Base-by-base conservation (phyloP, 1,284 basidiomycete genomes). In the Heterobasidion irregulare region DNA sequence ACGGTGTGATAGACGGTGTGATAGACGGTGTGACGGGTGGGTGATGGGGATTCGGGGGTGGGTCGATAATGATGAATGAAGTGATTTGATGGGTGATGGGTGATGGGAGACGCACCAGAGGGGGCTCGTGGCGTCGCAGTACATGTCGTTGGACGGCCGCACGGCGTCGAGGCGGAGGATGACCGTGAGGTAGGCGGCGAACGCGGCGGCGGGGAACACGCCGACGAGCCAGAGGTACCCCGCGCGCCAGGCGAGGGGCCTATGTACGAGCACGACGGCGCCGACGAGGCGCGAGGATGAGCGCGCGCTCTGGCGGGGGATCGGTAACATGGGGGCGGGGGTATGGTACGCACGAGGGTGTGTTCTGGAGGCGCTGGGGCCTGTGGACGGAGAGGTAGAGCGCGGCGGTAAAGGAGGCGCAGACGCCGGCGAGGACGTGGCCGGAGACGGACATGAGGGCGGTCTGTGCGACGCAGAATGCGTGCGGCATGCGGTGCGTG, bases 401-500 rank as follows among this genome's bases (percentile, higher is more conserved):
- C 8, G 74, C 75, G 32, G 78, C 66, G 18, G 82, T 73, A 57
- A 82, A 75, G 1, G 75, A 72, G 10, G 75, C 71, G 53, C 74
- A 72, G n/a, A 79, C 63, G 1, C 80, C 80, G 2, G 79, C 74
- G 47, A 83, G 62, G 9, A 79, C 62, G 61, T 76, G 79, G 33
- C 74, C 72, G 1, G 73, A 72, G 18, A 78, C 66, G 16, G 75
- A 74, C 26, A 76, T 72, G 13, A 79, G 56, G 48, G 75, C 61
- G 2, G 75, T 71, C 68, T 84, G 82, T 1, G 70, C 72, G 48
- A 77, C 66, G 61, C 84, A 86, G 59, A 86, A 86, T 13, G 64
- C 62, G 49, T 62, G 66, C 7, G 83, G 80, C 81, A 86, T 86
- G 33, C 60, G 63, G 50, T 69, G 70, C 1, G 84, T 80, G 58